These are phyloP conservation scores for Chytriomyces sp. DNA, from an alignment of 192 early-diverging fungal genomes.

Conservation along the genomic window DNA sequence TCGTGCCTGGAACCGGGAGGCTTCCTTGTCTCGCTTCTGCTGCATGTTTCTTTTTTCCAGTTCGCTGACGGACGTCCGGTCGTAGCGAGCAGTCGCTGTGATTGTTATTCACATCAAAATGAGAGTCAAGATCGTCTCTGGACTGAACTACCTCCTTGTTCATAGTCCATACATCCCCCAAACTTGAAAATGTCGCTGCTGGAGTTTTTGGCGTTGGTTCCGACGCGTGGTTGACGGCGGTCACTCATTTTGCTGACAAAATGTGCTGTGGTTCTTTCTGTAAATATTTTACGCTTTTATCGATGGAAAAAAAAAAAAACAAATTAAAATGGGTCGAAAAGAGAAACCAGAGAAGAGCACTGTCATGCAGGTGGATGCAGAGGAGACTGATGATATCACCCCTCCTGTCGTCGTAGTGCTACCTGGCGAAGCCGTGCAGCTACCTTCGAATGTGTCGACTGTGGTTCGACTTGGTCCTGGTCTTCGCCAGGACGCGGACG, in stretches of 20 bases:
- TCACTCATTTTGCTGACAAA: no score
- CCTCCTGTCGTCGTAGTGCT: slow-evolving; percentile 17
- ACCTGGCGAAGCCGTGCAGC: slow-evolving; percentile 12
- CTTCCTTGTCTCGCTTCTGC: slow-evolving; percentile 34
- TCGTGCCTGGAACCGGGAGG: slow-evolving; percentile 27
- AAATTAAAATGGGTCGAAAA: slow-evolving; percentile 1
- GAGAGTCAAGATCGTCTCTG: neutral
- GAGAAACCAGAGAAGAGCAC: slow-evolving; percentile 31
- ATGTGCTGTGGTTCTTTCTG: no score
- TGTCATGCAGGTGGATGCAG: slow-evolving; percentile 26
- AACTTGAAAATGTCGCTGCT: slow-evolving; percentile 50
- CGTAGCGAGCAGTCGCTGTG: slow-evolving; percentile 16
- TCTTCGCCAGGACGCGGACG: slow-evolving; percentile 68
- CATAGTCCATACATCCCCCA: slow-evolving; percentile 41
- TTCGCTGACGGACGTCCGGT: slow-evolving; percentile 43
- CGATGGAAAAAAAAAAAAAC: no score
- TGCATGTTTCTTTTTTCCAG: slow-evolving; percentile 35
- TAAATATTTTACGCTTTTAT: no score
- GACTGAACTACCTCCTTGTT: slow-evolving; percentile 7
- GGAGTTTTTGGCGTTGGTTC: slow-evolving; percentile 43
- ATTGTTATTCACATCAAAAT: neutral
- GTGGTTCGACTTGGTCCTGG: slow-evolving; percentile 81
- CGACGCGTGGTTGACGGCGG: neutral
- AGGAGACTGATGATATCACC: slow-evolving; percentile 9
- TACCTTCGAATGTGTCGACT: slow-evolving; percentile 15